A percentile compares a stretch with the other conserved stretches of the same genome.
phyloP scores from a whole-genome alignment of 768 basidiomycete species.

The Termitomyces sp. region DNA sequence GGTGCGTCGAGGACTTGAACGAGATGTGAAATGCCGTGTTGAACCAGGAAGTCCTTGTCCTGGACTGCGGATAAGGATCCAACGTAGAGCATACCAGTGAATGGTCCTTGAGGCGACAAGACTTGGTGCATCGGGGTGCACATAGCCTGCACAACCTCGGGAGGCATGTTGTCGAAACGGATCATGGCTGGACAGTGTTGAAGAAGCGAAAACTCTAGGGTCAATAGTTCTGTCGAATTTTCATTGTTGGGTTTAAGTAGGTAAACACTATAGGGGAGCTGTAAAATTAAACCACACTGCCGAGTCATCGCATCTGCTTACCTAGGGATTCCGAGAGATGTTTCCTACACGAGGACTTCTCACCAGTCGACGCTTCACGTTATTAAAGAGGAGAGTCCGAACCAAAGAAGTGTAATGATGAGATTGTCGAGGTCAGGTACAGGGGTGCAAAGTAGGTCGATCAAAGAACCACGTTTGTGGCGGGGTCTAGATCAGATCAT shows the following conservation, averaged over 20 bases:
- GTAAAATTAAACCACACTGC: slow-evolving; percentile 9
- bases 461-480: slow-evolving; percentile 7
- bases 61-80: slow-evolving; percentile 58
- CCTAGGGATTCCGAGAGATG: slow-evolving; percentile 11
- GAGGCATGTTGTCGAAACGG: slow-evolving; percentile 68
- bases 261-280: slow-evolving; percentile 13
- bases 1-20: slow-evolving; percentile 61
- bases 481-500: slow-evolving; percentile 6
- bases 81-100: slow-evolving; percentile 57
- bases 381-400: slow-evolving; percentile 8
- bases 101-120: slow-evolving; percentile 32
- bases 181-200: slow-evolving; percentile 44
- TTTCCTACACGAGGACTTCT: slow-evolving; percentile 9
- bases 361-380: slow-evolving; percentile 3
- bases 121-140: slow-evolving; percentile 83
- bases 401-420: slow-evolving; percentile 5
- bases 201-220: background rate
- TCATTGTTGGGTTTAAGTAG: slow-evolving; percentile 17
- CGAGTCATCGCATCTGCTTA: slow-evolving; percentile 13
- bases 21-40: slow-evolving; percentile 45
- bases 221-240: slow-evolving; percentile 4
- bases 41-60: slow-evolving; percentile 47
- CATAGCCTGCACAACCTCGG: slow-evolving; percentile 78
- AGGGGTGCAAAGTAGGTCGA: slow-evolving; percentile 10
- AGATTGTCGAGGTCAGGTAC: slow-evolving; percentile 11